Percentiles rank a stretch among this genome's conserved stretches.
phyloP scores from a whole-genome alignment of 2,329 filamentous ascomycete species.

The Fusarium napiforme region DNA sequence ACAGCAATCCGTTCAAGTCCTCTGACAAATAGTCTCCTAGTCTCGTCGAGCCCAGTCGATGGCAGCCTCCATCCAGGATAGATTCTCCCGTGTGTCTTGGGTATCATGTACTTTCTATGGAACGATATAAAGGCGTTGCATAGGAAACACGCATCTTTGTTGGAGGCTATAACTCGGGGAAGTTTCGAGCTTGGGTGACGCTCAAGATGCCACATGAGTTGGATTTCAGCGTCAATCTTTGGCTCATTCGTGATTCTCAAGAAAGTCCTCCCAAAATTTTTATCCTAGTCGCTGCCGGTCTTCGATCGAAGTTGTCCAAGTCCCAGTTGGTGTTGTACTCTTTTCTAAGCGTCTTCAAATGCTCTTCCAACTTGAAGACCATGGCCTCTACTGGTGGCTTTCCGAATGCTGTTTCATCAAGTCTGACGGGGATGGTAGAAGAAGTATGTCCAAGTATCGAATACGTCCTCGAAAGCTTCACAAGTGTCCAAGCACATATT shows the following conservation, averaged over 20 bases:
- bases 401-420: not conserved
- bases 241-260: not conserved
- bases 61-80: constrained; percentile 34
- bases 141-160: constrained; percentile 37
- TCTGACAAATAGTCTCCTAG: not conserved
- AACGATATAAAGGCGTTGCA: constrained; percentile 32
- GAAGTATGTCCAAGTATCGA: not conserved
- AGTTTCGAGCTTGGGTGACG: not conserved
- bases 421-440: not conserved
- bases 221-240: constrained; percentile 39
- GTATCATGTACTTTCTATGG: constrained; percentile 9
- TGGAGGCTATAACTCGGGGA: constrained; percentile 35
- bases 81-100: constrained; percentile 31
- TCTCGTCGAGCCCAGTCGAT: not conserved
- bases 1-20: too few species aligned
- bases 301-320: not conserved
- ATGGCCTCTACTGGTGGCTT: not conserved
- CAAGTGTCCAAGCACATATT: constrained; percentile 10
- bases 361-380: not conserved
- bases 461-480: constrained; percentile 7
- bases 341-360: not conserved
- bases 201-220: constrained; percentile 35
- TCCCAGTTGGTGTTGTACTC: constrained; percentile 8
- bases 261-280: not conserved
- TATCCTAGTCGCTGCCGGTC: not conserved